Base-by-base conservation (phyloP, 768 basidiomycete species). In the Auriculariales sp. region DNA sequence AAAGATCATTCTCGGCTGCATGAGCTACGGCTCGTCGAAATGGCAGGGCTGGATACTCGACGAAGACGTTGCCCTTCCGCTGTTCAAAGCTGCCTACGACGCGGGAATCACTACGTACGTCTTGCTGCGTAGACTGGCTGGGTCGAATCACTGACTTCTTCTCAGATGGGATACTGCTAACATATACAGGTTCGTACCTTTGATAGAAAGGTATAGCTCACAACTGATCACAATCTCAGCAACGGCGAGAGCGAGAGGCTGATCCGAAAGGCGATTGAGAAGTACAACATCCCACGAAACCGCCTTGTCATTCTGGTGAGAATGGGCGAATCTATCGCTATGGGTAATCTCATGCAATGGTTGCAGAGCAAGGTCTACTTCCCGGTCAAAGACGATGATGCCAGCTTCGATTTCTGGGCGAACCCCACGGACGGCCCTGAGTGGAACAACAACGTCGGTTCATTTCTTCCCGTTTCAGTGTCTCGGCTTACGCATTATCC, bases 1-100 rank as follows among this genome's bases (percentile, higher is more conserved):
- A 25, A 75, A 71, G 61, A 68, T 82, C 47, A 79, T 83, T 39
- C 65, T 83, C 0, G 82, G 81, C 1, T 72, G 70, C 33, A 78
- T 80, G 78, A 65, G 68, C 17, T 81, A 79, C 55, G 79, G 73
- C 27, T 59, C 58, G 7, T 63, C 70, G 10, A 66, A 72, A 10
- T 80, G 78, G 73, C 70, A 75, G 54, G 57, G 60, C 3, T 78
- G 77, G 77, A 67, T 77, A 6, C 53, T 73, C 27, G 68, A 65
- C 2, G 72, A 75, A 51, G 71, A 71, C 47, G 62, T 70, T 47
- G 63, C 66, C 0, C 47, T 71, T 7, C 56, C 75, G 49, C 69
- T 76, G 48, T 65, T 78, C 31, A 71, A 71, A 55, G 61, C 63
- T 3, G 77, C 76, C 47, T 76, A 61, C 52, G 69, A 44, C 15